Conservation (phyloP, 1,139 yeast genomes). For the Pichia sp. region DNA sequence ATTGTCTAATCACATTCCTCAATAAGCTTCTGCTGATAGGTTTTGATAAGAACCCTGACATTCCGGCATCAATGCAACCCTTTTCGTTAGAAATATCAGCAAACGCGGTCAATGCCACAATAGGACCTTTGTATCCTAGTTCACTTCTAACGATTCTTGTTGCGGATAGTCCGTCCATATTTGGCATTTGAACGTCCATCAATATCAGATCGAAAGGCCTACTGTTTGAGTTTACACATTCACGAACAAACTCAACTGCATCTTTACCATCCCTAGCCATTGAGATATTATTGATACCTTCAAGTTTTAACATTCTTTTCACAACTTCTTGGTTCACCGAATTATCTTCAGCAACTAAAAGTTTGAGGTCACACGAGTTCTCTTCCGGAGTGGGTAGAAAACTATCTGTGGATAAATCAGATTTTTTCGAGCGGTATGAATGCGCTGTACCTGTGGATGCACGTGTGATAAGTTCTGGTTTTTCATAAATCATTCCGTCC, state of each 20-base stretch:
- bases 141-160: slow-evolving; percentile 68
- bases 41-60: slow-evolving; percentile 83
- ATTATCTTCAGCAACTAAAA: slow-evolving; percentile 94
- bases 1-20: slow-evolving; percentile 46
- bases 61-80: slow-evolving; percentile 75
- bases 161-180: slow-evolving; percentile 80
- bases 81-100: slow-evolving; percentile 83
- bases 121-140: slow-evolving; percentile 63
- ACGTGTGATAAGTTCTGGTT: slow-evolving; percentile 44
- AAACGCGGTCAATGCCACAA: slow-evolving; percentile 90
- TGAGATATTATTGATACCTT: slow-evolving; percentile 67
- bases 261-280: slow-evolving; percentile 89
- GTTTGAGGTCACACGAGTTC: slow-evolving; percentile 11
- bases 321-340: slow-evolving; percentile 88
- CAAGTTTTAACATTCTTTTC: slow-evolving; percentile 73
- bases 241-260: slow-evolving; percentile 63
- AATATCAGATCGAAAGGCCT: slow-evolving; percentile 66
- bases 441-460: slow-evolving; percentile 58
- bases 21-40: slow-evolving; percentile 75
- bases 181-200: slow-evolving; percentile 98
- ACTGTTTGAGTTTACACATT: slow-evolving; percentile 27
- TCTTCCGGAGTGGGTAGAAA: not conserved
- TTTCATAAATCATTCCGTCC: slow-evolving; percentile 32
- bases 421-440: slow-evolving; percentile 28
- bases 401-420: slow-evolving; percentile 16